Percentiles rank a stretch among this genome's conserved stretches.
Conservation (phyloP, 1,284 basidiomycete genomes). For the Gomphus bonarii region DNA sequence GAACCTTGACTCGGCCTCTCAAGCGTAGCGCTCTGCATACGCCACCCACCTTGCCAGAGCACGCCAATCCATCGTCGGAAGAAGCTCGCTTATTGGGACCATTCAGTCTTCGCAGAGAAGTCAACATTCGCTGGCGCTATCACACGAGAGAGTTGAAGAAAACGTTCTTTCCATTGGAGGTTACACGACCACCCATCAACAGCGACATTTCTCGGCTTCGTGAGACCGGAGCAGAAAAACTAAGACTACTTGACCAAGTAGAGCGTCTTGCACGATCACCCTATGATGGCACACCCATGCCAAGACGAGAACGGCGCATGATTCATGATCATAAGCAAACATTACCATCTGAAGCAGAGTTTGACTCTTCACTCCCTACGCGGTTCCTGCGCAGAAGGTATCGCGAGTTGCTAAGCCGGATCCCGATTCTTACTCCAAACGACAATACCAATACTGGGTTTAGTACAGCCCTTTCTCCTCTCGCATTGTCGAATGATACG, state of each 20-base stretch:
- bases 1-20: slow-evolving; percentile 33
- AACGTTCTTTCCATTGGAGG: slow-evolving; percentile 46
- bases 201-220: slow-evolving; percentile 8
- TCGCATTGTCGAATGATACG: not conserved
- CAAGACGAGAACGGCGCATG: slow-evolving; percentile 9
- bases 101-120: slow-evolving; percentile 59
- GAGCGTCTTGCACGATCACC: slow-evolving; percentile 32
- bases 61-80: slow-evolving; percentile 45
- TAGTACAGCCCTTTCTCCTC: not conserved
- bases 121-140: slow-evolving; percentile 62
- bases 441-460: slow-evolving; percentile 5
- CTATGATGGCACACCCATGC: slow-evolving; percentile 3
- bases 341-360: not conserved
- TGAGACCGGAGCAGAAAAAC: slow-evolving; percentile 22
- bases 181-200: slow-evolving; percentile 20
- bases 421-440: slow-evolving; percentile 43
- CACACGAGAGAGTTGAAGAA: slow-evolving; percentile 46
- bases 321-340: not conserved
- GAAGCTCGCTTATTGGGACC: slow-evolving; percentile 52
- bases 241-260: slow-evolving; percentile 38
- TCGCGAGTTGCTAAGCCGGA: slow-evolving; percentile 41
- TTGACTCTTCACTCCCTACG: slow-evolving; percentile 25
- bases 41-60: slow-evolving; percentile 47
- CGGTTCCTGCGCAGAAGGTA: slow-evolving; percentile 63
- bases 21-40: slow-evolving; percentile 27